Conservation (phyloP, 2,329 filamentous ascomycete genomes). For the Penicillium sp. region DNA sequence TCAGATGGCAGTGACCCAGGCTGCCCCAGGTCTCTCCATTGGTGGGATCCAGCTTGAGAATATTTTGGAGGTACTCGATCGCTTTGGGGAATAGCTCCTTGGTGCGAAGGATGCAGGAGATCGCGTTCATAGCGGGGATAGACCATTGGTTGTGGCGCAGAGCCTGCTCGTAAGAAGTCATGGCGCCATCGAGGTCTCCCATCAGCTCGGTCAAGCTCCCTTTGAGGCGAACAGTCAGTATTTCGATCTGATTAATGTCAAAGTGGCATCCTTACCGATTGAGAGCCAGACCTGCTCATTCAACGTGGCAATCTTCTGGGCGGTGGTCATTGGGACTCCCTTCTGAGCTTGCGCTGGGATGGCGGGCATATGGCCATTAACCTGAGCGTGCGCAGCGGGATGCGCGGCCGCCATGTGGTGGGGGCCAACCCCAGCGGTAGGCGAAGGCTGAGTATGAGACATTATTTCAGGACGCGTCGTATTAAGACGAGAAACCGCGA, state of each 20-base stretch:
- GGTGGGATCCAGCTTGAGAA: constrained; percentile 80
- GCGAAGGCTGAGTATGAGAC: constrained; percentile 78
- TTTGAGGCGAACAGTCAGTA: constrained; percentile 38
- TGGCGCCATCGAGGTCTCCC: constrained; percentile 83
- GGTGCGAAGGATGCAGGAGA: constrained; percentile 84
- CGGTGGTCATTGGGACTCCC: constrained; percentile 60
- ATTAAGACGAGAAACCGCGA: constrained; percentile 9
- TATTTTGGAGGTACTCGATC: constrained; percentile 86
- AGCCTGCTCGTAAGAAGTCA: constrained; percentile 86
- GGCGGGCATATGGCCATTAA: constrained; percentile 58
- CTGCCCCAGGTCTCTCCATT: constrained; percentile 98
- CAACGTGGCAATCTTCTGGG: constrained; percentile 71
- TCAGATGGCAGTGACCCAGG: constrained; percentile 94
- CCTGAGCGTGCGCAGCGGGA: constrained; percentile 32
- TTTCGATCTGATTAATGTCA: background rate
- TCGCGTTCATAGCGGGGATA: constrained; percentile 87
- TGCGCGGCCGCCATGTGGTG: constrained; percentile 50
- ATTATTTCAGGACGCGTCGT: constrained; percentile 44
- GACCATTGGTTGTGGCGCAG: constrained; percentile 85
- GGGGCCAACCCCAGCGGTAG: constrained; percentile 68
- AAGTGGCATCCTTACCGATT: constrained; percentile 64
- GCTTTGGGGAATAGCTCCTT: constrained; percentile 93
- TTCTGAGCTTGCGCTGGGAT: constrained; percentile 52
- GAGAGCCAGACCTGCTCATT: constrained; percentile 92
- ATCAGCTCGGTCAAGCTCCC: constrained; percentile 84